Evolutionary conservation across 1,284 basidiomycete genomes (phyloP).

Genomic region (Peniophora sp.): DNA sequence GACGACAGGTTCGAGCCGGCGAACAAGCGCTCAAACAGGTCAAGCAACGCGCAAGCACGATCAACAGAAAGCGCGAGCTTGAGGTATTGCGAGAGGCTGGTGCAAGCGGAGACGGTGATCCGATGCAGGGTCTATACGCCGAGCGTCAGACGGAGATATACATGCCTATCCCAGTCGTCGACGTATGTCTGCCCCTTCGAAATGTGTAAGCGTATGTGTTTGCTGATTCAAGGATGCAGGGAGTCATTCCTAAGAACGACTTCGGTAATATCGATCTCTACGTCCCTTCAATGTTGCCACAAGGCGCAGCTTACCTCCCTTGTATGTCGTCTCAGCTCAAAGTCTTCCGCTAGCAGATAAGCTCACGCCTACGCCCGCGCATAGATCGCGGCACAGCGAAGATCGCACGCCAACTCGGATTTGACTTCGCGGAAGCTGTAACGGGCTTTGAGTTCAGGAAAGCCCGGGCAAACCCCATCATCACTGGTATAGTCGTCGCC

Average conservation of each 20-base stretch:
- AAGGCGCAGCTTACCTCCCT: conserved; percentile 81
- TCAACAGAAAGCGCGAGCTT: conserved; percentile 76
- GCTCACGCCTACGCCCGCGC: neutral
- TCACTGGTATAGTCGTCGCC: conserved; percentile 86
- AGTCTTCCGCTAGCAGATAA: neutral
- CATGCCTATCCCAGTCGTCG: conserved; percentile 68
- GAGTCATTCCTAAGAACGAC: conserved; percentile 88
- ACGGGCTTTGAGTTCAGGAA: conserved; percentile 96
- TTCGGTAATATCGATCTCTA: conserved; percentile 98
- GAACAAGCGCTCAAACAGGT: conserved; percentile 87
- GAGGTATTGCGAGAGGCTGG: conserved; percentile 46
- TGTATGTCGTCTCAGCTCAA: conserved; percentile 45
- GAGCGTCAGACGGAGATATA: conserved; percentile 83
- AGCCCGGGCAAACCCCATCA: conserved; percentile 76
- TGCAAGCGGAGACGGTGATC: conserved; percentile 35
- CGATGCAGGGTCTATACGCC: conserved; percentile 85
- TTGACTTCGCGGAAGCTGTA: conserved; percentile 92
- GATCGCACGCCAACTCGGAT: conserved; percentile 79
- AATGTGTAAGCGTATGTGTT: neutral
- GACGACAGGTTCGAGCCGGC: conserved; percentile 66
- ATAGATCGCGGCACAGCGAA: conserved; percentile 85
- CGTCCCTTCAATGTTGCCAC: conserved; percentile 90
- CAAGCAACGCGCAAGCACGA: conserved; percentile 80
- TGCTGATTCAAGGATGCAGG: conserved; percentile 38
- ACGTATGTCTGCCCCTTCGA: conserved; percentile 46